These are phyloP conservation scores for Trametes meyenii DNA, from an alignment of 768 basidiomycete species.

Conservation along the genomic window DNA sequence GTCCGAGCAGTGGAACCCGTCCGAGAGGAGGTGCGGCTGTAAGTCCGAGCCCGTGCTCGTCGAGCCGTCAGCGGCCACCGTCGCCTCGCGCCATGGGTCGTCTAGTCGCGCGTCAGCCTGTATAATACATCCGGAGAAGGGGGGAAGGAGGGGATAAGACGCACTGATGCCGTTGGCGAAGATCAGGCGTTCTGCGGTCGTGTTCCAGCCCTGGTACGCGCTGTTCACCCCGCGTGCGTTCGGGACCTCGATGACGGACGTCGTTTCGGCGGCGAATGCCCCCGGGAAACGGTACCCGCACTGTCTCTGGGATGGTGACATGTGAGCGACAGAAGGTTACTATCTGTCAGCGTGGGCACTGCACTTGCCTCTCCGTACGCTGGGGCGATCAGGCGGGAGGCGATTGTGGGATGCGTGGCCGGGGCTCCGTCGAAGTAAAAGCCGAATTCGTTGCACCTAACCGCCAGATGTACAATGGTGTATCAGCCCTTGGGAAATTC, in stretches of 20 bases:
- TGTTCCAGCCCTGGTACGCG: constrained; percentile 64
- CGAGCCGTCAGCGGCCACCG: constrained; percentile 60
- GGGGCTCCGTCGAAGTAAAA: constrained; percentile 43
- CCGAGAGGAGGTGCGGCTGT: constrained; percentile 58
- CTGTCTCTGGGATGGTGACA: constrained; percentile 50
- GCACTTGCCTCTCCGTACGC: constrained; percentile 49
- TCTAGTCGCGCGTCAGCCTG: constrained; percentile 33
- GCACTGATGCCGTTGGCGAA: constrained; percentile 70
- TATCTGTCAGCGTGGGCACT: background rate
- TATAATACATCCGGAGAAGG: background rate
- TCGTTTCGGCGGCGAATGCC: constrained; percentile 44
- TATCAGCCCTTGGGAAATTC: background rate
- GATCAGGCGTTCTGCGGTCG: constrained; percentile 58
- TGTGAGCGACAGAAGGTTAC: background rate
- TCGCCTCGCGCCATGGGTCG: constrained; percentile 73
- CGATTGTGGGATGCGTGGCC: constrained; percentile 40
- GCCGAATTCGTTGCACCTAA: constrained; percentile 68
- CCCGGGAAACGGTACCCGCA: constrained; percentile 65
- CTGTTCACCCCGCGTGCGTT: constrained; percentile 46
- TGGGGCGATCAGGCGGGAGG: constrained; percentile 53
- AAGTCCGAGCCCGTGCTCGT: constrained; percentile 45
- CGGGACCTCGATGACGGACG: constrained; percentile 40
- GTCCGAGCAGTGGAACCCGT: constrained; percentile 73
- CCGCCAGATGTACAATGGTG: constrained; percentile 29
- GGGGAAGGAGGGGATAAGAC: constrained; percentile 29